These are phyloP conservation scores for Trichopus zeylanicus DNA, from an alignment of 116 monocot species.

Conservation along the genomic window DNA sequence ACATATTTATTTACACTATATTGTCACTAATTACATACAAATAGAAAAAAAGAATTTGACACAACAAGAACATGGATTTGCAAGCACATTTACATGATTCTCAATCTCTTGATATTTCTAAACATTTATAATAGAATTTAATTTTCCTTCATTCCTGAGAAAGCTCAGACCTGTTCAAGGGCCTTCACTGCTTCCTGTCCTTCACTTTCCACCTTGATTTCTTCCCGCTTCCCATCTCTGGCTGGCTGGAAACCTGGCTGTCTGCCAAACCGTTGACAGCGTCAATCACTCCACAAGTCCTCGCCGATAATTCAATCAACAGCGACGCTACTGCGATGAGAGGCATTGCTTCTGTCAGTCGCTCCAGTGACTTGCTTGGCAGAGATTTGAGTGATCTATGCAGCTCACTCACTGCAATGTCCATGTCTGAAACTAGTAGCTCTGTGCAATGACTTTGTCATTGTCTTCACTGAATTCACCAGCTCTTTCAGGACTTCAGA, in stretches of 20 bases:
- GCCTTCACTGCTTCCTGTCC: too few species aligned
- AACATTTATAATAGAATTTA: too few species aligned
- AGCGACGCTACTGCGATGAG: constrained; percentile 29
- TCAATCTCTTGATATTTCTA: too few species aligned
- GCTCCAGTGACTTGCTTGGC: constrained; percentile 9
- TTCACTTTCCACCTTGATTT: too few species aligned
- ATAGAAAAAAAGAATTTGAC: too few species aligned
- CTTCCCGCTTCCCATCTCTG: neutral
- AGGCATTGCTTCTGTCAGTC: too few species aligned
- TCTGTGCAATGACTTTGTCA: constrained; percentile 31
- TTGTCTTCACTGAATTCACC: constrained; percentile 20
- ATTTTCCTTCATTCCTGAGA: too few species aligned
- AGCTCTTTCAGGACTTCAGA: constrained; percentile 37
- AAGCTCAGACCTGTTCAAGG: too few species aligned
- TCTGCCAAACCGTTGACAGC: constrained; percentile 22
- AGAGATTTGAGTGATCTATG: constrained; percentile 15
- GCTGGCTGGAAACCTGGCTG: constrained; percentile 24
- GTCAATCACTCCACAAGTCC: constrained; percentile 24
- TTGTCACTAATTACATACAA: too few species aligned
- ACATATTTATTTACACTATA: too few species aligned
- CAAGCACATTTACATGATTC: too few species aligned
- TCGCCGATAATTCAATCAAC: constrained; percentile 42
- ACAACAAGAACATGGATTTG: too few species aligned
- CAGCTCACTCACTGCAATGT: constrained; percentile 34
- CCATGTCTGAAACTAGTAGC: constrained; percentile 33